Percentiles rank a stretch among this genome's conserved stretches.
phyloP scores from a whole-genome alignment of 805 yeast species.

The Saccharomycopsis guyanensis region DNA sequence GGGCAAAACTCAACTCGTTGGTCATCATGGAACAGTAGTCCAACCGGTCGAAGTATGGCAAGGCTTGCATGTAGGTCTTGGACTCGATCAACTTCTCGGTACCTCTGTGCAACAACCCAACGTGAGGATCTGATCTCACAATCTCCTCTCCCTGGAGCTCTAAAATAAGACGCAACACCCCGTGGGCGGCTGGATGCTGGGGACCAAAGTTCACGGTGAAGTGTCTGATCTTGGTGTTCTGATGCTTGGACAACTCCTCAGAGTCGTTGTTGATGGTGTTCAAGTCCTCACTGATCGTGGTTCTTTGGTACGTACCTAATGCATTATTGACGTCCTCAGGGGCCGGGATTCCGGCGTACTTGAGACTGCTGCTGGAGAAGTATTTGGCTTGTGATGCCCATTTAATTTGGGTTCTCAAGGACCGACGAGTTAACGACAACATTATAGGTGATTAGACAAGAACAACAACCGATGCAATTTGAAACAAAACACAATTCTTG shows the following conservation, averaged over 20 bases:
- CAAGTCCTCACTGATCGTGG: constrained; percentile 25
- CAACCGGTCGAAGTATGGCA: constrained; percentile 82
- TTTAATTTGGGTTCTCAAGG: too few relatives aligned
- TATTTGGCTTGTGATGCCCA: too few relatives aligned
- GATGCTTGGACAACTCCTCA: constrained; percentile 20
- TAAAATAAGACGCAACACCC: constrained; percentile 77
- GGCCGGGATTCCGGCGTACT: constrained; percentile 18
- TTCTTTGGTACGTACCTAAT: constrained; percentile 30
- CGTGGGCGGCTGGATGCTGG: constrained; percentile 94
- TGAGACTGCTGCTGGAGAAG: constrained; percentile 3
- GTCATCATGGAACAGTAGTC: constrained; percentile 88
- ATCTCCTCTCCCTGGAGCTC: constrained; percentile 88
- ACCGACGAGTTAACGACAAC: neutral
- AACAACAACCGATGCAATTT: too few relatives aligned
- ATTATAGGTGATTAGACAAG: too few relatives aligned
- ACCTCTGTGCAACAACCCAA: constrained; percentile 81
- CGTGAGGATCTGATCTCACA: constrained; percentile 81
- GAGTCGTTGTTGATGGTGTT: constrained; percentile 34
- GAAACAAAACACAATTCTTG: too few relatives aligned
- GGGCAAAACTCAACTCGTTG: constrained; percentile 75
- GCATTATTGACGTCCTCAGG: constrained; percentile 32
- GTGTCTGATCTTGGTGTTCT: constrained; percentile 59
- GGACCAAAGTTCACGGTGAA: constrained; percentile 90
- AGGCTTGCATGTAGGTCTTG: constrained; percentile 80
- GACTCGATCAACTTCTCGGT: constrained; percentile 83